phyloP scores from a whole-genome alignment of 129 eudicot genomes.

The Helianthus tuberosus region DNA sequence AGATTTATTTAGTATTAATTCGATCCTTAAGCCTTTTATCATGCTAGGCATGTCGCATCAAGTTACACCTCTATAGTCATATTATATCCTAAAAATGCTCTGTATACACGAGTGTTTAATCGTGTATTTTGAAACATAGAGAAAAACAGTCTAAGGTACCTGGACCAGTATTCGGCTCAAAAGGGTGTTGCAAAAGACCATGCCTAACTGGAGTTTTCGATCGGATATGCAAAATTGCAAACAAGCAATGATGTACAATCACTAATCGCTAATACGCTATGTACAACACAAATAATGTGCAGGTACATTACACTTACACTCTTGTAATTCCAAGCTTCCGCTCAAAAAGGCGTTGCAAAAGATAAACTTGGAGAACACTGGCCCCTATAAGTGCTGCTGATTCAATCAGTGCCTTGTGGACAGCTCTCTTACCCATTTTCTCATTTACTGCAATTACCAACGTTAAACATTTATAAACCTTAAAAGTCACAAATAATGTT shows the following conservation, averaged over 20 bases:
- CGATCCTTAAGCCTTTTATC: neutral
- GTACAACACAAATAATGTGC: neutral
- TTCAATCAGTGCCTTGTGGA: constrained; percentile 81
- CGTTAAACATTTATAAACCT: neutral
- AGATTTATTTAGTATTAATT: neutral
- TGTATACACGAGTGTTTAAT: too few relatives aligned
- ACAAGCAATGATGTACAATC: neutral
- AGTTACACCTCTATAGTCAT: too few relatives aligned
- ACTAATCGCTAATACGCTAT: neutral
- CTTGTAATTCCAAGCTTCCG: constrained; percentile 65
- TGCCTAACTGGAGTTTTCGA: too few relatives aligned
- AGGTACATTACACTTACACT: constrained; percentile 38
- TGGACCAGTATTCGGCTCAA: too few relatives aligned
- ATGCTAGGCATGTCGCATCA: neutral
- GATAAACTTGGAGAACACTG: constrained; percentile 75
- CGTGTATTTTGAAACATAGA: too few relatives aligned
- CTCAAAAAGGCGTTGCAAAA: constrained; percentile 73
- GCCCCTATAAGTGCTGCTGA: constrained; percentile 71
- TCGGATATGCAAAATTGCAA: neutral
- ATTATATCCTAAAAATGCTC: too few relatives aligned
- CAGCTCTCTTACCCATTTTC: constrained; percentile 71
- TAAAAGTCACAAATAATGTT: neutral
- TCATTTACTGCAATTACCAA: constrained; percentile 63
- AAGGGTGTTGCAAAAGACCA: too few relatives aligned
- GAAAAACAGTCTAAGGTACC: too few relatives aligned